Conservation (phyloP, 345 rosid species). For the Hibiscus mutabilis region DNA sequence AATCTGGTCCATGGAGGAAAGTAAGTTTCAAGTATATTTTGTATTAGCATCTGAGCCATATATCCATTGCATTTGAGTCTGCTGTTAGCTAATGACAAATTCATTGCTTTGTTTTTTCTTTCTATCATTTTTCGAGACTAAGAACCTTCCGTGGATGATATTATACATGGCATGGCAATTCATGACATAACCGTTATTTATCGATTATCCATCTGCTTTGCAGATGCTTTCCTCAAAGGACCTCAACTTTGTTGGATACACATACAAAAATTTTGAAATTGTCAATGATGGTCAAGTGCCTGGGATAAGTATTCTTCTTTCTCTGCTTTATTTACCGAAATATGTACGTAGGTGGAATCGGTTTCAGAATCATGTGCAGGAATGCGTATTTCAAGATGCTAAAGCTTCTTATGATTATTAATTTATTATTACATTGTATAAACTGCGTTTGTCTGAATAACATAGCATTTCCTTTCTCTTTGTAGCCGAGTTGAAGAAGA, state of each 20-base stretch:
- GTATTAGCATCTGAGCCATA: not conserved
- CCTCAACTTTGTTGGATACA: slow-evolving; percentile 73
- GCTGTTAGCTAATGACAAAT: not conserved
- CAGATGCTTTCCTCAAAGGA: slow-evolving; percentile 88
- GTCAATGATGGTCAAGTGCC: slow-evolving; percentile 82
- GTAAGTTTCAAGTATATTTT: slow-evolving; percentile 24
- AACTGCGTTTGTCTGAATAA: not conserved
- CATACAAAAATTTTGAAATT: slow-evolving; percentile 79
- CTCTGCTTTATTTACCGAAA: not conserved
- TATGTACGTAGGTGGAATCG: not conserved
- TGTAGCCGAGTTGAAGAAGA: slow-evolving; percentile 68
- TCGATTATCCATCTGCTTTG: slow-evolving; percentile 10
- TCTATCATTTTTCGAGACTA: not conserved
- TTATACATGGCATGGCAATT: not conserved
- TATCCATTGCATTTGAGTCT: slow-evolving; percentile 1
- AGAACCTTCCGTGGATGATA: not conserved
- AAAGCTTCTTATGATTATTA: not conserved
- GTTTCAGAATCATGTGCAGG: not conserved
- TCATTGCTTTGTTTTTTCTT: not conserved
- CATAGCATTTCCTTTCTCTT: slow-evolving; percentile 7
- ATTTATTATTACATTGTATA: not conserved
- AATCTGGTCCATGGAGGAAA: slow-evolving; percentile 82
- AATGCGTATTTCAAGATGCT: not conserved
- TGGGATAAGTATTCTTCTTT: slow-evolving; percentile 50
- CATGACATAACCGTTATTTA: not conserved